A percentile compares a stretch with the other conserved stretches of the same genome.
Evolutionary conservation across 139 green algal species (phyloP).

Genomic region (Micractinium conductrix): DNA sequence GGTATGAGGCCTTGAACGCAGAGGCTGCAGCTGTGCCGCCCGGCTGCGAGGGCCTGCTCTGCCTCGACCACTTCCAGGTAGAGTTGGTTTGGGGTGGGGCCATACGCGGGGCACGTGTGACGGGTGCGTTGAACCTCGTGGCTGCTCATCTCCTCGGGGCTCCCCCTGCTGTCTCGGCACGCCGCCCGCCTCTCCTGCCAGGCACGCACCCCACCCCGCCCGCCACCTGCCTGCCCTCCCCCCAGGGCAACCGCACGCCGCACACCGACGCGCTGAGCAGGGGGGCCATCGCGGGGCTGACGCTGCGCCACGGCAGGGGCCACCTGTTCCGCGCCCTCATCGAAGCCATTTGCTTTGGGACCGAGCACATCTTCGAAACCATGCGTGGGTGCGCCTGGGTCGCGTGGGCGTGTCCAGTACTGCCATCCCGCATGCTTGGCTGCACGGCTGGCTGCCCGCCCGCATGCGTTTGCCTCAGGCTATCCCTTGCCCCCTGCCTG

Average conservation of each 20-base stretch:
- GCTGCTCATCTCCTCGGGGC: too few species aligned
- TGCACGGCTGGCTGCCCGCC: too few species aligned
- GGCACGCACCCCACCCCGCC: background rate
- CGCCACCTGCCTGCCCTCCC: background rate
- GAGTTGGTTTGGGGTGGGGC: background rate
- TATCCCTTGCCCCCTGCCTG: too few species aligned
- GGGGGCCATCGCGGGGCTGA: slow-evolving; percentile 76
- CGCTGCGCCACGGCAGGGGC: slow-evolving; percentile 69
- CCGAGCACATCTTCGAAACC: slow-evolving; percentile 71
- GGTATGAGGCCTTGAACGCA: slow-evolving; percentile 66
- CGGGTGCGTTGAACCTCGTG: too few species aligned
- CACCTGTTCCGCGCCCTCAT: slow-evolving; percentile 80
- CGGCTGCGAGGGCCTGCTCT: slow-evolving; percentile 77
- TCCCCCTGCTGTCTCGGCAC: too few species aligned
- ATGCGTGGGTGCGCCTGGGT: too few species aligned
- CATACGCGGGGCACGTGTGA: too few species aligned
- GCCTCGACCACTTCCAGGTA: slow-evolving; percentile 85
- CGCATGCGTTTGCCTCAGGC: too few species aligned
- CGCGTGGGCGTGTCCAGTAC: too few species aligned
- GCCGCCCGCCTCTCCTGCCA: background rate
- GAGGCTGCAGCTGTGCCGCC: slow-evolving; percentile 67
- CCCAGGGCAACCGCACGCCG: slow-evolving; percentile 82
- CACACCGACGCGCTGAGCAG: slow-evolving; percentile 79
- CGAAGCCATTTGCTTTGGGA: slow-evolving; percentile 78
- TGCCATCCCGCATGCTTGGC: too few species aligned